Percentiles rank a stretch among this genome's conserved stretches.
These are phyloP conservation scores for Pharnaceum exiguum DNA, from an alignment of 148 eudicot species.

Conservation along the genomic window DNA sequence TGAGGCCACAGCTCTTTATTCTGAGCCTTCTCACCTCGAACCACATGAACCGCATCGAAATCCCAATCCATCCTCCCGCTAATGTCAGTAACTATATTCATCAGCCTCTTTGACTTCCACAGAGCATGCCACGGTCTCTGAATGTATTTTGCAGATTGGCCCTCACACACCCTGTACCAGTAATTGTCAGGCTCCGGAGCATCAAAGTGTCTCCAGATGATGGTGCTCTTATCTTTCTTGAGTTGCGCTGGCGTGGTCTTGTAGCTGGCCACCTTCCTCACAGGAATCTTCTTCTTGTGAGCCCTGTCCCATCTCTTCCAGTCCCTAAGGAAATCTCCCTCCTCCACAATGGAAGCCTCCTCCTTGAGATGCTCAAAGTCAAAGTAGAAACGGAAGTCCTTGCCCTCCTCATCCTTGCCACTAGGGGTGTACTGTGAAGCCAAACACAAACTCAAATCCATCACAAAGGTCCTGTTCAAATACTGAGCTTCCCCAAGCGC, in stretches of 20 bases:
- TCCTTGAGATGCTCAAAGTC: slow-evolving; percentile 96
- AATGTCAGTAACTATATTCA: slow-evolving; percentile 91
- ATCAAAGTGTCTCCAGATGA: slow-evolving; percentile 91
- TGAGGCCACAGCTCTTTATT: slow-evolving; percentile 82
- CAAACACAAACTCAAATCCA: slow-evolving; percentile 83
- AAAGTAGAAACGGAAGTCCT: slow-evolving; percentile 84
- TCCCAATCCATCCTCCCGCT: slow-evolving; percentile 97
- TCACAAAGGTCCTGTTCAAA: slow-evolving; percentile 83
- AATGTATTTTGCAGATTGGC: slow-evolving; percentile 59
- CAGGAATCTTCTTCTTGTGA: slow-evolving; percentile 64
- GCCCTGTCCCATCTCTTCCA: slow-evolving; percentile 73
- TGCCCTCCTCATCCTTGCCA: slow-evolving; percentile 81
- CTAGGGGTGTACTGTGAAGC: slow-evolving; percentile 51
- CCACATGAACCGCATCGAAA: slow-evolving; percentile 89
- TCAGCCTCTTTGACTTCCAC: slow-evolving; percentile 97
- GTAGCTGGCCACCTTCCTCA: slow-evolving; percentile 53
- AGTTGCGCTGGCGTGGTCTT: slow-evolving; percentile 79
- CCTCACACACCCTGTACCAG: slow-evolving; percentile 95
- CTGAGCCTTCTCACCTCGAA: slow-evolving; percentile 85
- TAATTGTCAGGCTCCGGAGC: slow-evolving; percentile 90
- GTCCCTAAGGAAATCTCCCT: slow-evolving; percentile 65
- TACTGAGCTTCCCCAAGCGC: slow-evolving; percentile 92
- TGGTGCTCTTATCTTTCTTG: slow-evolving; percentile 69
- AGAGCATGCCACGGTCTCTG: slow-evolving; percentile 89
- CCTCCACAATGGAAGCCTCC: slow-evolving; percentile 72